Base-by-base conservation (phyloP, 2,329 filamentous ascomycete species). In the Didymella arachidicola region DNA sequence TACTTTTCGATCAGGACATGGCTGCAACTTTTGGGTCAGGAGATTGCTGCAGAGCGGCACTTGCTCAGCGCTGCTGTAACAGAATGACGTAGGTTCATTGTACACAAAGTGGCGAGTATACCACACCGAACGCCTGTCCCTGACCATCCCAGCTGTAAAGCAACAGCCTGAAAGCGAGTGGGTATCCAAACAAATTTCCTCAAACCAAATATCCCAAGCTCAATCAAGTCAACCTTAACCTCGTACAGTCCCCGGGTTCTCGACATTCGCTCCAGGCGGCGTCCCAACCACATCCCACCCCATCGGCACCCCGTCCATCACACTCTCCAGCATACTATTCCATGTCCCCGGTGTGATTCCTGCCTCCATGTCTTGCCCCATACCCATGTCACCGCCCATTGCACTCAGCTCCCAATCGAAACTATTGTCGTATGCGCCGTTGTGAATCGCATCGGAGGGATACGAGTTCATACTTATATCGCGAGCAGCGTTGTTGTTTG, bases 291-390 rank as follows among this genome's bases (percentile, higher is more conserved):
- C 42, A 44, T 74, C 71, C 75, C 74, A 77, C 7, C 71, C 71
- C 64, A 76, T 64, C 12, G 45, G 27, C 44, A 43, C 43, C 12
- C 25, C 39, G n/a, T 53, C 56, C 49, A 71, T 71, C 14, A 77
- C 73, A 32, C 62, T 74, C 53, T 78, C 72, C 6, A 78, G 60
- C 73, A 77, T 73, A 30, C 71, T 65, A 44, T 76, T 73, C 73
- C 73, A 78, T 3, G 62, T 65, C 12, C 69, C 72, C 3, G 71
- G 70, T 25, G 74, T 72, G 57, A 78, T 66, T 1, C 71, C 73
- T 10, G 67, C 65, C 1, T 62, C 65, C 4, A 63, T 59, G 14
- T 65, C 55, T n/a, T 47, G 36, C 2, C 56, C 39, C 56, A 58
- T 49, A 19, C 16, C 8, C 56, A 58, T 52, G n/a, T 47, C 49